These are phyloP conservation scores for Phytophthora sansomeana DNA, from an alignment of 352 stramenopile genomes.

Conservation along the genomic window DNA sequence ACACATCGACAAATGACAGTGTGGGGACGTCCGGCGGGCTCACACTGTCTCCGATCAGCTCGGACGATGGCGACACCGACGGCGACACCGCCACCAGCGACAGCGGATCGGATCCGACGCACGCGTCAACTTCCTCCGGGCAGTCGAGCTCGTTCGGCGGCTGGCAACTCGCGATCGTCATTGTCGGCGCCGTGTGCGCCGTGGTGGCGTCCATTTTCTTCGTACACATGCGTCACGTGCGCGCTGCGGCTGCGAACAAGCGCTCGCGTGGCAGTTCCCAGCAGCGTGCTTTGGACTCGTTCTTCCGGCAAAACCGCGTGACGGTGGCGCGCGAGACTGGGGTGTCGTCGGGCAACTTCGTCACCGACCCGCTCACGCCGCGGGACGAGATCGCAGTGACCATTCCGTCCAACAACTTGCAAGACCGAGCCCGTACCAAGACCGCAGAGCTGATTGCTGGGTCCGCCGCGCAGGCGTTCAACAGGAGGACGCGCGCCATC, in stretches of 20 bases:
- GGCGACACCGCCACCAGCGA: conserved; percentile 2
- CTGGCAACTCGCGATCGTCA: conserved; percentile 52
- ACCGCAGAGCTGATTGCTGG: conserved; percentile 29
- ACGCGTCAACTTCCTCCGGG: conserved; percentile 24
- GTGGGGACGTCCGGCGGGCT: conserved; percentile 26
- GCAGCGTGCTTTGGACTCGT: conserved; percentile 58
- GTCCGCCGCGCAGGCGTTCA: conserved; percentile 28
- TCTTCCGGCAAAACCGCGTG: conserved; percentile 59
- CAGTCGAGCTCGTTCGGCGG: conserved; percentile 35
- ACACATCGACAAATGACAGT: conserved; percentile 20
- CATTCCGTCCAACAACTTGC: conserved; percentile 19
- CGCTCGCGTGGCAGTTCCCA: conserved; percentile 44
- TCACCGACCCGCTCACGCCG: conserved; percentile 43
- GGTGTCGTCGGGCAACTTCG: conserved; percentile 32
- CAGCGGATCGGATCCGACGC: conserved; percentile 17
- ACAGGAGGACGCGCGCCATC: conserved; percentile 14
- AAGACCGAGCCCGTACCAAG: conserved; percentile 7
- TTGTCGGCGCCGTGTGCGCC: conserved; percentile 51
- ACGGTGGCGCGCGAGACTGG: conserved; percentile 37
- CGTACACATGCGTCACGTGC: conserved; percentile 52
- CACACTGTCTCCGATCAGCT: conserved; percentile 47
- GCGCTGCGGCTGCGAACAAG: conserved; percentile 31
- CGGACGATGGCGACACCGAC: conserved; percentile 26
- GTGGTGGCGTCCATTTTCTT: conserved; percentile 69
- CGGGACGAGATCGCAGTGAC: conserved; percentile 46